Percentiles rank a stretch among this genome's conserved stretches.
Conservation (phyloP, 345 rosid genomes). For the Rhizophora apiculata region DNA sequence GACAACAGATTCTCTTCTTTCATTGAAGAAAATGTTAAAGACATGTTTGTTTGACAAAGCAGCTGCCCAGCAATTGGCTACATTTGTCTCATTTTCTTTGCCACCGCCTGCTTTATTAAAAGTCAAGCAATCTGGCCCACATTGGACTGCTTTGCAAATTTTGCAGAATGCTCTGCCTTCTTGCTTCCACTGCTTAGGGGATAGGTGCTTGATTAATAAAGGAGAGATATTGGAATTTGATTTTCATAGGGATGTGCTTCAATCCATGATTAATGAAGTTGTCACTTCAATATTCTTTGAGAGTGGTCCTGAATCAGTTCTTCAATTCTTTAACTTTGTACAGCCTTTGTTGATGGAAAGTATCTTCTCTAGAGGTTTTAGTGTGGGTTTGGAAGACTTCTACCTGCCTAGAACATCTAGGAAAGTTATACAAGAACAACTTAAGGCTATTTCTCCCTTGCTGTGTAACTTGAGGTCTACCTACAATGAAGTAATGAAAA, state of each 20-base stretch:
- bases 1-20: slow-evolving; percentile 66
- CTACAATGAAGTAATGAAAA: slow-evolving; percentile 56
- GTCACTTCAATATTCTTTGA: slow-evolving; percentile 58
- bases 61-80: slow-evolving; percentile 68
- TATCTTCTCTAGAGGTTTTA: slow-evolving; percentile 16
- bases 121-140: slow-evolving; percentile 38
- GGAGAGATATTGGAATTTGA: slow-evolving; percentile 54
- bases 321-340: slow-evolving; percentile 62
- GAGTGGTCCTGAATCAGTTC: slow-evolving; percentile 70
- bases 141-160: slow-evolving; percentile 76
- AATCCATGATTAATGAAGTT: slow-evolving; percentile 52
- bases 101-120: slow-evolving; percentile 65
- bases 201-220: slow-evolving; percentile 48
- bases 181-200: slow-evolving; percentile 52
- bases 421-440: neutral
- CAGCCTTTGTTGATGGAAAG: slow-evolving; percentile 89
- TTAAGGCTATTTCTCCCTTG: slow-evolving; percentile 17
- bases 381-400: slow-evolving; percentile 42
- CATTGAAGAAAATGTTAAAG: slow-evolving; percentile 62
- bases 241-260: slow-evolving; percentile 44
- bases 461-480: slow-evolving; percentile 52
- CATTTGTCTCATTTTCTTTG: slow-evolving; percentile 59
- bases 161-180: slow-evolving; percentile 70
- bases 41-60: slow-evolving; percentile 43
- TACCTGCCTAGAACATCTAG: neutral